phyloP scores from a whole-genome alignment of 2,329 filamentous ascomycete species.

The Nannizziopsis barbatae region DNA sequence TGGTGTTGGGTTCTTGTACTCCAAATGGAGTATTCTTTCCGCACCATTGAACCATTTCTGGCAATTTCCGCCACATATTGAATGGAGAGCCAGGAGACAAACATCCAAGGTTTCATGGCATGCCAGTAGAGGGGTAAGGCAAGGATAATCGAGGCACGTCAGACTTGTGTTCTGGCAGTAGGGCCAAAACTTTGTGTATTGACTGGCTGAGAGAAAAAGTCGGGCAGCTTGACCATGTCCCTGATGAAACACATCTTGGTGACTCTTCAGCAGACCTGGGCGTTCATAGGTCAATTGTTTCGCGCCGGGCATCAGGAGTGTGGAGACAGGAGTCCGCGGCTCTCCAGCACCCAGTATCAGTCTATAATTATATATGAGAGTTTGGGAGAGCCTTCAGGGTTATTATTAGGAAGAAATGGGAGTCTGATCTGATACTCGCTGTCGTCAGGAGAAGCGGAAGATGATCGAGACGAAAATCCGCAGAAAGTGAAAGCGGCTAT shows the following conservation, averaged over 20 bases:
- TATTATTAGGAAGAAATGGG: too few relatives aligned
- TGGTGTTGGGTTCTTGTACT: constrained; percentile 5
- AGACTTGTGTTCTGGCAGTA: not conserved
- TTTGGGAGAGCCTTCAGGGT: not conserved
- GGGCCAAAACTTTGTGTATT: not conserved
- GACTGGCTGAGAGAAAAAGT: constrained; percentile 10
- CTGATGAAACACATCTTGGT: constrained; percentile 7
- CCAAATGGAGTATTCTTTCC: constrained; percentile 4
- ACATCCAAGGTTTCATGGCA: constrained; percentile 5
- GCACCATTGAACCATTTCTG: constrained; percentile 1
- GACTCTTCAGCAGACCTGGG: not conserved
- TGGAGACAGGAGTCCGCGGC: not conserved
- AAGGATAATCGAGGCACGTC: not conserved
- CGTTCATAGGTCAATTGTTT: constrained; percentile 10
- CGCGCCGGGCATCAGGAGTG: not conserved
- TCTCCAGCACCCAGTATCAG: not conserved
- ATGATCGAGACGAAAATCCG: too few relatives aligned
- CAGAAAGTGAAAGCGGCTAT: too few relatives aligned
- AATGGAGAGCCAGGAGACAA: not conserved
- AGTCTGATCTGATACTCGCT: too few relatives aligned
- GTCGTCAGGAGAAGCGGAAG: too few relatives aligned
- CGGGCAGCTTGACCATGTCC: constrained; percentile 6
- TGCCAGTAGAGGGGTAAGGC: constrained; percentile 1
- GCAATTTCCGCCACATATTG: constrained; percentile 4
- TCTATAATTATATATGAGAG: constrained; percentile 3